Base-by-base conservation (phyloP, 345 rosid species). In the Noccaea bulbosa region DNA sequence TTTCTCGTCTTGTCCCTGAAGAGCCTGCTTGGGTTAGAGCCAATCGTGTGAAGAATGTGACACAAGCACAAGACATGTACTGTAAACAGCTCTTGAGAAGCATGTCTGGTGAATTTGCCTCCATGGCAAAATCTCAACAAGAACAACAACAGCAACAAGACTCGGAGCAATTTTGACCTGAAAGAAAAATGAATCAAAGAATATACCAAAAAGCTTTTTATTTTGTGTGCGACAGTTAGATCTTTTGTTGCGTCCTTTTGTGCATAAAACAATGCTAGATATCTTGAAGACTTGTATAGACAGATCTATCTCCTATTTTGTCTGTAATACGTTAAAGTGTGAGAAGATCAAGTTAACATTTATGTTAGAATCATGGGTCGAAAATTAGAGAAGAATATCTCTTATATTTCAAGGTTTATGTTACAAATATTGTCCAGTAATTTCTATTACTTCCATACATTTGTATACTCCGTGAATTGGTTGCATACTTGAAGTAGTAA, bases 11-110 rank as follows among this genome's bases (percentile, higher is more conserved):
- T 37, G 85, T 93, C 62, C 97, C 96, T 8, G 97, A 88, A 84
- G 97, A 93, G 79, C 97, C 98, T 16, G 97, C 96, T 56, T 93
- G 98, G 96, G 96, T 88, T 43, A 84, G 85, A 83, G 93, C 97
- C 3, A 86, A 77, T 39, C 79, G 92, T 35, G 83, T 80, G 75
- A 86, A 80, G 75, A 86, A 88, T 61, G 88, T 78, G 17, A 81
- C 91, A 8, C 89, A 88, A 70, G 98, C 88, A 8, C 96, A 88
- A 55, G 80, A 86, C 51, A 69, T 85, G 71, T 90, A 84, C 77
- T 85, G 92, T 57, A 93, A 79, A 74, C 92, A 78, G 83, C 86
- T 93, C 52, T 64, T 86, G 77, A 86, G 86, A 68, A 86, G 77
- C 81, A 75, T 93, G 0, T 76, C 75, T 64, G 75, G 71, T 64